Evolutionary conservation across 768 basidiomycete species (phyloP), one percentile per base, ranked within the genome.

Genomic region (Leccinum incarnatum): DNA sequence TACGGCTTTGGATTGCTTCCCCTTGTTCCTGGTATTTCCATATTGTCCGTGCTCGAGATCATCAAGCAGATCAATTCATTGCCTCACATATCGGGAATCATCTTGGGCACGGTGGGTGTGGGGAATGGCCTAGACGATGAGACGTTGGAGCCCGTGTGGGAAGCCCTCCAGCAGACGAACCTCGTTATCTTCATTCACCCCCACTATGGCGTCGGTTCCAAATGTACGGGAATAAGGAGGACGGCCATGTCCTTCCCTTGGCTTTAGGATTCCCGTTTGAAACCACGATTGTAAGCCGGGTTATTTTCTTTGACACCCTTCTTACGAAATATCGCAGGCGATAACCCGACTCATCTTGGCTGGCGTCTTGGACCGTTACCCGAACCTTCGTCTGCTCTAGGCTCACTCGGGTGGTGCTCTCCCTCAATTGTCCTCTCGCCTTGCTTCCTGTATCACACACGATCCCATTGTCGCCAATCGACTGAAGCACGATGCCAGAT

Each of bases 231-330:
- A 80, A 85, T 56, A 83, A 78, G 58, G 81, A 86, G 45, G 93
- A 95, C 63, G 93, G 93, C 0, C 93, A 95, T 62, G 93, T 93
- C 40, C 82, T 95, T 29, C 89, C 92, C 2, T 81, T 95, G 54
- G 91, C 91, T 0, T 79, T 93, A 14, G 93, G 93, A 1, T 95
- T 95, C 73, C 93, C 93, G 3, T 88, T 95, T 65, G 93, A 95
- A 75, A 95, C 93, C 17, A 93, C 93, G 4, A 86, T 85, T 36
- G 91, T 92, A 64, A 69, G 88, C 77, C 46, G 19, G 17, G 14
- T 37, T 47, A 7, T 51, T 53, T 27, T 15, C 55, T 55, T 56
- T 9, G 21, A 29, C 50, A 8, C 7, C 19, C 12, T 14, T 40
- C 59, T 70, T 3, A 70, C 55, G 12, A 36, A 34, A 15, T 36